phyloP scores from a whole-genome alignment of 176 grass and related monocot genomes.

The Hsuehochloa calcarea region DNA sequence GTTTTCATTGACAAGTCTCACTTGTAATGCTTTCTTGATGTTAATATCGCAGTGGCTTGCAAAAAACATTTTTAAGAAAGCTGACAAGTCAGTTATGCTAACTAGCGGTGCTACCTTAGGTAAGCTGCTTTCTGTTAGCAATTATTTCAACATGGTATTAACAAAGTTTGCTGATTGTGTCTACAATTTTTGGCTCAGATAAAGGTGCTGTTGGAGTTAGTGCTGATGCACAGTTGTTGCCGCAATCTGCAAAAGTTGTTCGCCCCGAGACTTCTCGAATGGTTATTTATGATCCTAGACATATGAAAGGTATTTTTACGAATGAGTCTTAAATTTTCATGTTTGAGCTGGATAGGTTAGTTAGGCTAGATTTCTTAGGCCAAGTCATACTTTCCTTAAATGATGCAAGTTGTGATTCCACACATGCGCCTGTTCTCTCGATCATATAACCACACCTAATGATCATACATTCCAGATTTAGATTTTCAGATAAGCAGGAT shows the following conservation, averaged over 20 bases:
- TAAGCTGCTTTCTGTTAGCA: conserved; percentile 26
- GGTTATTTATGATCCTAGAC: conserved; percentile 92
- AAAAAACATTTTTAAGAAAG: conserved; percentile 67
- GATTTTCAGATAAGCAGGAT: not conserved
- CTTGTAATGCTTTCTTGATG: conserved; percentile 27
- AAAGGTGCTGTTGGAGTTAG: conserved; percentile 41
- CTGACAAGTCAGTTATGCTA: conserved; percentile 47
- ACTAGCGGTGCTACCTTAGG: conserved; percentile 46
- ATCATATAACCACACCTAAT: not conserved
- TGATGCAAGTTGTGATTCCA: not conserved
- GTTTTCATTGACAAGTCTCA: not conserved
- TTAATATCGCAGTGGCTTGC: conserved; percentile 64
- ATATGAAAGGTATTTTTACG: conserved; percentile 68
- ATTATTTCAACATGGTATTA: conserved; percentile 21
- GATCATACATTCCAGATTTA: not conserved
- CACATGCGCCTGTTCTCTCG: not conserved
- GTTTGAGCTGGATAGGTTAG: not conserved
- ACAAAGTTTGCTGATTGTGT: conserved; percentile 24
- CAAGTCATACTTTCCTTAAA: not conserved
- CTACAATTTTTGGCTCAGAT: conserved; percentile 34
- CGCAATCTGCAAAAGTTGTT: conserved; percentile 57
- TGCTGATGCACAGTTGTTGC: conserved; percentile 38
- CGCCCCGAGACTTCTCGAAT: conserved; percentile 87
- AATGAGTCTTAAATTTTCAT: not conserved
- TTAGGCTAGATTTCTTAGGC: not conserved